phyloP scores from a whole-genome alignment of 2,329 filamentous ascomycete species.

The Ophiostoma sp. region DNA sequence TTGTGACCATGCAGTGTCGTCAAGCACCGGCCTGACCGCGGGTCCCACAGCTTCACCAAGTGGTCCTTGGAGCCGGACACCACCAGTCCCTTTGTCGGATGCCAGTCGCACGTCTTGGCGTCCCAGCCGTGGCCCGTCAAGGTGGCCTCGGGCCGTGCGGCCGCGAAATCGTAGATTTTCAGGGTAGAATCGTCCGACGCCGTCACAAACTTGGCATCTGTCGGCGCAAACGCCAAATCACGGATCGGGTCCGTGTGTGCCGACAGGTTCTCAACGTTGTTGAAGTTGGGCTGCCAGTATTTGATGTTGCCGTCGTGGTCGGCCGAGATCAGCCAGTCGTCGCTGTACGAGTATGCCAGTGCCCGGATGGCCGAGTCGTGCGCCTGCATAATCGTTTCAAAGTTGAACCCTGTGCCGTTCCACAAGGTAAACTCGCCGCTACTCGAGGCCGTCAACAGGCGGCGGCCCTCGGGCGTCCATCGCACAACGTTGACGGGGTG shows the following conservation, averaged over 20 bases:
- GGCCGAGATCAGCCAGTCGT: conserved; percentile 95
- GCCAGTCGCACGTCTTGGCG: conserved; percentile 96
- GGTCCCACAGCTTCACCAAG: conserved; percentile 96
- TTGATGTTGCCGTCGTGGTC: conserved; percentile 95
- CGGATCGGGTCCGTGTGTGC: conserved; percentile 88
- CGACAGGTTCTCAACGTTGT: conserved; percentile 93
- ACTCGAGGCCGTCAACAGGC: conserved; percentile 87
- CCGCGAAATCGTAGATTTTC: conserved; percentile 95
- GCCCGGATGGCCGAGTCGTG: conserved; percentile 86
- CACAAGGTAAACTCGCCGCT: conserved; percentile 98
- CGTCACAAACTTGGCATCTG: conserved; percentile 93
- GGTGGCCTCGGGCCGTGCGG: conserved; percentile 77
- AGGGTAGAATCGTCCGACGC: conserved; percentile 90
- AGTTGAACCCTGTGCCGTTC: conserved; percentile 99
- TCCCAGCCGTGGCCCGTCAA: conserved; percentile 97
- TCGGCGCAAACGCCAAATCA: conserved; percentile 90
- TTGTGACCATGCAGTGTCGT: conserved; percentile 97
- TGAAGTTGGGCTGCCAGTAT: conserved; percentile 99
- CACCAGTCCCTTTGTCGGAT: conserved; percentile 88
- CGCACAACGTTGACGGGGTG: conserved; percentile 95
- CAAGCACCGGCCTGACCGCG: conserved; percentile 82
- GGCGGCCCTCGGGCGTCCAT: conserved; percentile 94
- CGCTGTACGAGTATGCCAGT: conserved; percentile 85
- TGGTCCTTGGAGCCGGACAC: conserved; percentile 98
- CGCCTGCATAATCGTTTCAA: conserved; percentile 98